Conservation (phyloP, 2,329 filamentous ascomycete species). For the Nothomitra cinnamomea region DNA sequence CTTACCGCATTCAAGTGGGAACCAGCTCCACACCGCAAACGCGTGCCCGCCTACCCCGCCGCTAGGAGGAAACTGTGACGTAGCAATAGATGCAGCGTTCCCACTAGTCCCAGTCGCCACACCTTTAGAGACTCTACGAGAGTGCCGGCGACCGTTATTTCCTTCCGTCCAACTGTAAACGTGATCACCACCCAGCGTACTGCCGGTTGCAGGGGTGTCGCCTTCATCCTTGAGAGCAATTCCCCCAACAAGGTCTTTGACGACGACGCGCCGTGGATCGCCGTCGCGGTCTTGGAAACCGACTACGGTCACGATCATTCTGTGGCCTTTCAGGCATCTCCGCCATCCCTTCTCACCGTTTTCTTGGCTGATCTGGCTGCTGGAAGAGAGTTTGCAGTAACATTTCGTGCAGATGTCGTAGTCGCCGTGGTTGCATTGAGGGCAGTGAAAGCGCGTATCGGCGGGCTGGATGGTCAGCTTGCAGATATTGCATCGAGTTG, state of each 20-base stretch:
- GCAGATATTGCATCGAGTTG: slow-evolving; percentile 65
- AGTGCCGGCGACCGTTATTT: slow-evolving; percentile 19
- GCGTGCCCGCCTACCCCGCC: slow-evolving; percentile 52
- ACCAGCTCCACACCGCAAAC: slow-evolving; percentile 61
- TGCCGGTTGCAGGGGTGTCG: slow-evolving; percentile 14
- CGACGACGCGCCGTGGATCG: slow-evolving; percentile 29
- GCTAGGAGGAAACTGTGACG: slow-evolving; percentile 48
- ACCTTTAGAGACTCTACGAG: not conserved
- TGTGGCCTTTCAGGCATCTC: slow-evolving; percentile 61
- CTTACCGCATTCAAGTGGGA: slow-evolving; percentile 41
- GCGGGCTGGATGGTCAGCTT: slow-evolving; percentile 51
- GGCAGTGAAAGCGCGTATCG: slow-evolving; percentile 63
- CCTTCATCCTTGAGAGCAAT: slow-evolving; percentile 45
- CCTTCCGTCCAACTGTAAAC: slow-evolving; percentile 28
- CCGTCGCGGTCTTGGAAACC: slow-evolving; percentile 38
- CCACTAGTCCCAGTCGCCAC: slow-evolving; percentile 7
- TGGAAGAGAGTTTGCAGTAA: slow-evolving; percentile 50
- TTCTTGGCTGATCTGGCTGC: slow-evolving; percentile 49
- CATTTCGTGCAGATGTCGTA: slow-evolving; percentile 73
- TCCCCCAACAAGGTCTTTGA: slow-evolving; percentile 55
- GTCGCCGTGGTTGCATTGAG: slow-evolving; percentile 58
- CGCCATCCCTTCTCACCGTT: slow-evolving; percentile 74
- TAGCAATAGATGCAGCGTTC: not conserved
- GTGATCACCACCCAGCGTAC: slow-evolving; percentile 12
- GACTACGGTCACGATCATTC: slow-evolving; percentile 53